A percentile compares a stretch with the other conserved stretches of the same genome.
Conservation (phyloP, 139 green algal genomes). For the Chlorella sp. region DNA sequence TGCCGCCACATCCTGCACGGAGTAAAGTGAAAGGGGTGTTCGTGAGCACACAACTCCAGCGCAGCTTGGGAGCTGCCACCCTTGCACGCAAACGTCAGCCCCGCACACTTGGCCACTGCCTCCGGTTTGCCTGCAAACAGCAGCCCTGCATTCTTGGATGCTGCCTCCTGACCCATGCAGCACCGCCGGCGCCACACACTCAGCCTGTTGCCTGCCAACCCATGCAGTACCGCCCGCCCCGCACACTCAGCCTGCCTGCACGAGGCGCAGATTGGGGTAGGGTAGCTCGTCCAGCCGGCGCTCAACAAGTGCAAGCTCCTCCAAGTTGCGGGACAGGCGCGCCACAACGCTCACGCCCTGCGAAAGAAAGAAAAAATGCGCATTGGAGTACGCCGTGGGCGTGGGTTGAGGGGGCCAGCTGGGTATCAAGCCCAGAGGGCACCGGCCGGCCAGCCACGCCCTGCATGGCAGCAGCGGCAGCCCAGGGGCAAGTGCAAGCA, state of each 20-base stretch:
- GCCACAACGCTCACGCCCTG: conserved; percentile 64
- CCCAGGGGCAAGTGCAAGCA: background rate
- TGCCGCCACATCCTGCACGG: conserved; percentile 18
- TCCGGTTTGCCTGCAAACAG: too few species aligned
- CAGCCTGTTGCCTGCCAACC: too few species aligned
- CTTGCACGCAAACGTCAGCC: too few species aligned
- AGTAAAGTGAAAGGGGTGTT: too few species aligned
- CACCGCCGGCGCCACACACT: too few species aligned
- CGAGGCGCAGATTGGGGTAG: conserved; percentile 51
- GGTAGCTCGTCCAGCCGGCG: conserved; percentile 47
- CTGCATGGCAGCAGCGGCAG: background rate
- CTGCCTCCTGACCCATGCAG: too few species aligned
- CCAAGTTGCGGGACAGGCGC: conserved; percentile 54
- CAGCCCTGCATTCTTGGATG: too few species aligned
- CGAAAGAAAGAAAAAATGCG: background rate
- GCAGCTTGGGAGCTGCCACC: too few species aligned
- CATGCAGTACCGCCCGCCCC: too few species aligned
- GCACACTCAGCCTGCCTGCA: conserved; percentile 33
- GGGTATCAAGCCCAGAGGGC: background rate
- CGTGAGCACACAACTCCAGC: too few species aligned
- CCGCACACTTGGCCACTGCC: too few species aligned
- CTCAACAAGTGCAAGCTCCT: conserved; percentile 66
- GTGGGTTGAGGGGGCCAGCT: too few species aligned
- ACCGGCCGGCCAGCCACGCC: background rate
- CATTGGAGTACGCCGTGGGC: background rate